These are phyloP conservation scores for Teratosphaeriaceae sp. DNA, from an alignment of 2,329 filamentous ascomycete genomes.

Conservation along the genomic window DNA sequence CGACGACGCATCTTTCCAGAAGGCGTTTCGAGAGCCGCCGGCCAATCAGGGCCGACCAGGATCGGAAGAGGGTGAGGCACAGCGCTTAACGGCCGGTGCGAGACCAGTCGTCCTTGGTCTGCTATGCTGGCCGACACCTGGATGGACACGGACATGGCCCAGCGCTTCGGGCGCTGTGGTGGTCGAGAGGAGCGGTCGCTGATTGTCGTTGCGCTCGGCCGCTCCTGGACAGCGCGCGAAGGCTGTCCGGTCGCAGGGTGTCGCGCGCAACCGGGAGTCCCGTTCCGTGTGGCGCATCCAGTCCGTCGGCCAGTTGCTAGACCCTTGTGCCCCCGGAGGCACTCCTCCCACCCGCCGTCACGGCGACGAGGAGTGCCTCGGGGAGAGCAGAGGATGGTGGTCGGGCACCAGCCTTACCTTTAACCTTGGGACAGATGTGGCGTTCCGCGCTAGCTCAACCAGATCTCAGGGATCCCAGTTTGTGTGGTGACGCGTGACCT, in stretches of 20 bases:
- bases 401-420: not conserved
- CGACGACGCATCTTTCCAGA: conserved; percentile 29
- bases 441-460: conserved; percentile 3
- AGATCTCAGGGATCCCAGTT: too few relatives aligned
- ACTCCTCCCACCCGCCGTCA: conserved; percentile 9
- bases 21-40: conserved; percentile 34
- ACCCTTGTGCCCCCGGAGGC: conserved; percentile 9
- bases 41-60: conserved; percentile 37
- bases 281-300: conserved; percentile 1
- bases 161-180: conserved; percentile 4
- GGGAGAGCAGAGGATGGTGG: not conserved
- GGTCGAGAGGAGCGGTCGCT: not conserved
- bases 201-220: not conserved
- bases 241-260: not conserved
- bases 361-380: conserved; percentile 9
- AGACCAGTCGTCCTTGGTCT: conserved; percentile 6
- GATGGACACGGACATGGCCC: conserved; percentile 6
- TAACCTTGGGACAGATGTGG: conserved; percentile 1
- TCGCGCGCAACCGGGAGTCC: conserved; percentile 4
- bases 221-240: not conserved
- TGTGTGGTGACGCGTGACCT: not conserved
- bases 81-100: conserved; percentile 10
- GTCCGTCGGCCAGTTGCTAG: not conserved
- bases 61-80: conserved; percentile 8
- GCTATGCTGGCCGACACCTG: conserved; percentile 7